Conservation (phyloP, 768 basidiomycete species). For the Mrakia gelida region DNA sequence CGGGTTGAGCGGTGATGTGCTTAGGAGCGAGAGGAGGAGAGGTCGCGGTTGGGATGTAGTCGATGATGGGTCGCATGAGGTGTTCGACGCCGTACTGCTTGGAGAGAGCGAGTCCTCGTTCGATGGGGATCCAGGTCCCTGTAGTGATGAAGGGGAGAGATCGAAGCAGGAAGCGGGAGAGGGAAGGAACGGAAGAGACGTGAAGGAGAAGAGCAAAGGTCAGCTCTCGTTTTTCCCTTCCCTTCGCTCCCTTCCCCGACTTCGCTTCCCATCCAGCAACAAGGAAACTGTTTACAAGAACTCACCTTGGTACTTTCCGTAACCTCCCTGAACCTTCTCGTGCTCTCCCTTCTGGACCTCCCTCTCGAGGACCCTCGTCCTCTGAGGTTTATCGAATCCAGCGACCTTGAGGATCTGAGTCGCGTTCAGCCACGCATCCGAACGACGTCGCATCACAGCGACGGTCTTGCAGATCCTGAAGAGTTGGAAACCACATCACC, state of each 20-base stretch:
- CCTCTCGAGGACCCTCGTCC: constrained; percentile 92
- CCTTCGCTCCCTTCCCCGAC: too few relatives aligned
- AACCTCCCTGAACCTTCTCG: constrained; percentile 98
- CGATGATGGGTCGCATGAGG: constrained; percentile 84
- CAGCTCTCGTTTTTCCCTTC: background rate
- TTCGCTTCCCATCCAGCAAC: too few relatives aligned
- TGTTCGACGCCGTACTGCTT: constrained; percentile 89
- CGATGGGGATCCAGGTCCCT: constrained; percentile 99
- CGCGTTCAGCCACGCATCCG: constrained; percentile 97
- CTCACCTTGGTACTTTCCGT: constrained; percentile 98
- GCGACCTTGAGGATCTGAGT: constrained; percentile 99
- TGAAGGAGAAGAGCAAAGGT: background rate
- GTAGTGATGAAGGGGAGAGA: background rate
- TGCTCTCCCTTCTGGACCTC: constrained; percentile 98
- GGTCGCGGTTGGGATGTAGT: constrained; percentile 81
- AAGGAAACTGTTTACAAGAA: background rate
- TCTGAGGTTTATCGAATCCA: constrained; percentile 97
- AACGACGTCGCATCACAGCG: constrained; percentile 93
- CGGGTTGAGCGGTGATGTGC: constrained; percentile 73
- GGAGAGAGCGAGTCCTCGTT: constrained; percentile 76
- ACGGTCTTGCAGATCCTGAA: constrained; percentile 50
- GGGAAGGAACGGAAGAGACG: background rate
- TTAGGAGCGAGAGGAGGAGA: constrained; percentile 81
- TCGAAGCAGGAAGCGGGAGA: background rate
- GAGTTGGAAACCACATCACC: background rate